phyloP scores from a whole-genome alignment of 345 rosid species.

The Kernera saxatilis region DNA sequence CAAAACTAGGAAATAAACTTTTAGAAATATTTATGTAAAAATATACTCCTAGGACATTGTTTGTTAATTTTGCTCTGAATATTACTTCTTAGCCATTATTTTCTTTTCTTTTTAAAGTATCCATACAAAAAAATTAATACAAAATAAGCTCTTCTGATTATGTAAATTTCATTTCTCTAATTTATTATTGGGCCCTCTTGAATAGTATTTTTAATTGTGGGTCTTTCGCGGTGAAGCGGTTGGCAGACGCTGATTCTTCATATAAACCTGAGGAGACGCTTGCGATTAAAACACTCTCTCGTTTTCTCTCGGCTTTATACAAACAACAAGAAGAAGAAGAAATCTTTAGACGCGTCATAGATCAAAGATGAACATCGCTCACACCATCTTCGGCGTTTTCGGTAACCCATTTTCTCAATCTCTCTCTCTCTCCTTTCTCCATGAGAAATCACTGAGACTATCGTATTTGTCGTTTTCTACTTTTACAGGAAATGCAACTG shows the following conservation, averaged over 20 bases:
- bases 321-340: neutral
- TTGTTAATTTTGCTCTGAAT: no score
- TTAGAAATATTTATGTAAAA: no score
- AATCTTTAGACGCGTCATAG: neutral
- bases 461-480: neutral
- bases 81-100: no score
- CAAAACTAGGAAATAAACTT: no score
- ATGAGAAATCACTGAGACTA: neutral
- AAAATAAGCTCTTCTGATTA: no score
- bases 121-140: no score
- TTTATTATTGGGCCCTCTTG: neutral
- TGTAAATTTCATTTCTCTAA: no score
- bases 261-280: conserved; percentile 9
- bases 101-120: no score
- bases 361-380: conserved; percentile 50
- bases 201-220: neutral
- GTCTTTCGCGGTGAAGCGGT: conserved; percentile 22
- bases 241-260: neutral
- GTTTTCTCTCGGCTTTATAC: neutral
- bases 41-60: no score
- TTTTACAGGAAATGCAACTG: conserved; percentile 90
- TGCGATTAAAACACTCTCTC: neutral
- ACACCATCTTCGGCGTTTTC: conserved; percentile 81
- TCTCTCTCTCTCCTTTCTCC: conserved; percentile 3
- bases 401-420: conserved; percentile 41